Evolutionary conservation across 2,329 filamentous ascomycete species (phyloP), one percentile per base, ranked within the genome.

Genomic region (Alternaria metachromatica): DNA sequence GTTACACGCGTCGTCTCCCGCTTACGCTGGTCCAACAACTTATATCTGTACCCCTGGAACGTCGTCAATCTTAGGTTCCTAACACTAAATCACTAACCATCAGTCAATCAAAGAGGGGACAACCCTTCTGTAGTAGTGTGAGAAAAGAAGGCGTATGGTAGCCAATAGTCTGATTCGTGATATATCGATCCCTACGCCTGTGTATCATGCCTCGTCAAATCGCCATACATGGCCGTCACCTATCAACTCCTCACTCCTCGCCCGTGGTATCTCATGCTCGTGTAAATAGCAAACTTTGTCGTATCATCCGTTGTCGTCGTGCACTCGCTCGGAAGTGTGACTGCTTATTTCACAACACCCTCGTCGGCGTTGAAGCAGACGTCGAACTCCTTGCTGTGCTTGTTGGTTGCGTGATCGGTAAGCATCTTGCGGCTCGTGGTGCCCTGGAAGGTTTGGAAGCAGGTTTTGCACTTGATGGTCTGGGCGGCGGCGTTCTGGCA

Each of bases 361-460:
- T 79, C 77, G 3, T 75, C 72, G 20, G 73, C 69, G 49, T 78
- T 72, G 71, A 94, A 94, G 82, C 92, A 94, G 45, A 92, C 90
- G 55, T 85, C 78, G 26, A 92, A 83, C 45, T 85, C 85, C 84
- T 93, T 92, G 84, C 82, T 89, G 84, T 94, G 92, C 85, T 93
- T 93, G 82, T 93, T 93, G 68, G 82, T 78, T 66, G 91, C 90
- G 80, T 94, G 92, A 75, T 91, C 88, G 64, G 86, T 87, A 66
- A 94, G 87, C 66, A 90, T 89, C 74, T 90, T 90, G 65, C 86
- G 88, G 77, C 90, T 90, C 65, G 90, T 90, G 37, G 92, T 94
- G 84, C 90, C 90, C 72, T 94, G 86, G 83, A 94, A 94, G 28
- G 90, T 92, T 72, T 90, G 87, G 82, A 89, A 91, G 90, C 92